These are phyloP conservation scores for Calonectria montana DNA, from an alignment of 2,329 filamentous ascomycete genomes.

Conservation along the genomic window DNA sequence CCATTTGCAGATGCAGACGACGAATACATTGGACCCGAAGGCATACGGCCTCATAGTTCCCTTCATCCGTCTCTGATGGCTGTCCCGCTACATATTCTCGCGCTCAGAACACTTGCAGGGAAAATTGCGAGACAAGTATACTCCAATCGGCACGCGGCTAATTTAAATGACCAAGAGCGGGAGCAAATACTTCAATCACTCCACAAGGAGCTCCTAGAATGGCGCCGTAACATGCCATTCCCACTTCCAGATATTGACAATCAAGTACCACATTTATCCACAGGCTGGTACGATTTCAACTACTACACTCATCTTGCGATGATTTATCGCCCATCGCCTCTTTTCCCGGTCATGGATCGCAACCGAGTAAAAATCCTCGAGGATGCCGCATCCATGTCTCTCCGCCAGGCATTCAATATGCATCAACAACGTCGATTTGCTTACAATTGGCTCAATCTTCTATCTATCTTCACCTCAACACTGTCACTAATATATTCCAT, in stretches of 20 bases:
- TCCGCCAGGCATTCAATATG: slow-evolving; percentile 54
- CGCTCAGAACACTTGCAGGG: slow-evolving; percentile 54
- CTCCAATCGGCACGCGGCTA: slow-evolving; percentile 37
- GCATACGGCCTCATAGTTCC: slow-evolving; percentile 29
- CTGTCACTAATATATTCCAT: slow-evolving; percentile 57
- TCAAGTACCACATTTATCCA: slow-evolving; percentile 56
- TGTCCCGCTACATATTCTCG: slow-evolving; percentile 55
- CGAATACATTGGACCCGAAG: slow-evolving; percentile 43
- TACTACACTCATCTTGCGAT: slow-evolving; percentile 59
- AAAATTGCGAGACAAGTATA: slow-evolving; percentile 54
- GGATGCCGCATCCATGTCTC: slow-evolving; percentile 54
- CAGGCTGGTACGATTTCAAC: slow-evolving; percentile 60
- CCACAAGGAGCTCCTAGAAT: slow-evolving; percentile 55
- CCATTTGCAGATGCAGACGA: slow-evolving; percentile 52
- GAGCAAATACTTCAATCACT: slow-evolving; percentile 48
- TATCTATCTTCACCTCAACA: slow-evolving; percentile 54
- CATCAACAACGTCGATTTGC: slow-evolving; percentile 53
- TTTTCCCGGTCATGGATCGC: slow-evolving; percentile 51
- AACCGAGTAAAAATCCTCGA: slow-evolving; percentile 50
- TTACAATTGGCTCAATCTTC: slow-evolving; percentile 56
- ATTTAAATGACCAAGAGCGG: slow-evolving; percentile 37
- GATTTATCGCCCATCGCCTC: slow-evolving; percentile 57
- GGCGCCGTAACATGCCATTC: slow-evolving; percentile 58
- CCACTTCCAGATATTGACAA: slow-evolving; percentile 52
- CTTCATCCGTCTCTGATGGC: slow-evolving; percentile 51